Percentiles rank a stretch among this genome's conserved stretches.
These are phyloP conservation scores for Breynia disticha DNA, from an alignment of 441 rosid species.

Conservation along the genomic window DNA sequence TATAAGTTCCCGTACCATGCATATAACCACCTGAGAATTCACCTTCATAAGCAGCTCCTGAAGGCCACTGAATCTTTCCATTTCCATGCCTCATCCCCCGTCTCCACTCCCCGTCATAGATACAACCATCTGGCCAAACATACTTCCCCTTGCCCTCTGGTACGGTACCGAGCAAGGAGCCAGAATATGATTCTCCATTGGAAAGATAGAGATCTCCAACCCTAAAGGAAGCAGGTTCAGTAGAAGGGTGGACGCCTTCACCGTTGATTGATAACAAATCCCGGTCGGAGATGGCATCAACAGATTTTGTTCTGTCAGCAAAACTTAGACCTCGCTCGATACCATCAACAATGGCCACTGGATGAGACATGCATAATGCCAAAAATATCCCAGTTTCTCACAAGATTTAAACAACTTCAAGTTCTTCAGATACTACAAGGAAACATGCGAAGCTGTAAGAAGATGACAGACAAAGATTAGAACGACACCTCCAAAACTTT, in stretches of 20 bases:
- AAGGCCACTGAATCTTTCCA: constrained; percentile 72
- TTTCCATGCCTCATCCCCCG: constrained; percentile 78
- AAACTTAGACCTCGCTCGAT: constrained; percentile 36
- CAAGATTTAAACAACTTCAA: constrained; percentile 17
- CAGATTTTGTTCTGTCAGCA: constrained; percentile 75
- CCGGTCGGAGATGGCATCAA: constrained; percentile 37
- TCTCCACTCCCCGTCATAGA: constrained; percentile 90
- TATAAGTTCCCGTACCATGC: constrained; percentile 67
- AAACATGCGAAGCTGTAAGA: constrained; percentile 20
- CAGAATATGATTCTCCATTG: constrained; percentile 64
- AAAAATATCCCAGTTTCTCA: constrained; percentile 27
- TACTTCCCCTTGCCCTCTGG: constrained; percentile 82
- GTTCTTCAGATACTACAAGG: constrained; percentile 19
- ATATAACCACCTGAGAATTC: constrained; percentile 87
- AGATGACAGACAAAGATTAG: constrained; percentile 19
- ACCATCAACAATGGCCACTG: constrained; percentile 38
- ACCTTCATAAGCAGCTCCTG: constrained; percentile 75
- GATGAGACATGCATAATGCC: constrained; percentile 88
- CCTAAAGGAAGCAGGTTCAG: constrained; percentile 54
- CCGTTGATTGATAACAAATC: constrained; percentile 39
- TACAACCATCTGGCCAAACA: constrained; percentile 66
- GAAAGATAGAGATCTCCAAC: constrained; percentile 50
- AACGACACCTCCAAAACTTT: constrained; percentile 9
- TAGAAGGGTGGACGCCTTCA: constrained; percentile 34
- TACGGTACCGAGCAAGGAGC: constrained; percentile 62